Conservation (phyloP, 352 stramenopile genomes). For the Phytophthora crassamura region DNA sequence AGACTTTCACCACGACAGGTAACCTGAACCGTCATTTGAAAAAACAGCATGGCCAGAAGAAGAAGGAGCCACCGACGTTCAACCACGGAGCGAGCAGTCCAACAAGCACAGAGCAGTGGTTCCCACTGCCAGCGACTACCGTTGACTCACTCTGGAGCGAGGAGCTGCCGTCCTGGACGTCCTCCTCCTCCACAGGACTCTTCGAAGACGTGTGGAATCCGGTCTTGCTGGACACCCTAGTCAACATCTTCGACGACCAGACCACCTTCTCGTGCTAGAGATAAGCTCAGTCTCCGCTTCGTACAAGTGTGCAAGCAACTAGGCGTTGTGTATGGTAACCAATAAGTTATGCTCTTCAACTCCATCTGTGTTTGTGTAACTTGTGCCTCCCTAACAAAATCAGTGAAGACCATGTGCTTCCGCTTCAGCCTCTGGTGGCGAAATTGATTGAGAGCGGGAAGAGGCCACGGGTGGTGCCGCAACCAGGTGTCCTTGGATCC, state of each 20-base stretch:
- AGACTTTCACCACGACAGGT: conserved; percentile 58
- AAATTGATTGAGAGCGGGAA: conserved; percentile 20
- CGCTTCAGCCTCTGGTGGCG: conserved; percentile 11
- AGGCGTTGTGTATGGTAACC: neutral
- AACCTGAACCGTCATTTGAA: conserved; percentile 52
- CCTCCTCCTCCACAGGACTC: conserved; percentile 16
- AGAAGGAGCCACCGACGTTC: conserved; percentile 4
- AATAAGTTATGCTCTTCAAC: conserved; percentile 15
- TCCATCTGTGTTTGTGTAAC: conserved; percentile 6
- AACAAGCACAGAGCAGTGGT: conserved; percentile 37
- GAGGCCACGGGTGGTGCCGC: conserved; percentile 3
- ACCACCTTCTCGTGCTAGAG: conserved; percentile 30
- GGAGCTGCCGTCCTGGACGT: conserved; percentile 10
- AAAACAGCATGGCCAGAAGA: conserved; percentile 24
- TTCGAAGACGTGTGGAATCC: conserved; percentile 40
- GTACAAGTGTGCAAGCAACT: no score
- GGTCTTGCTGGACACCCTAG: conserved; percentile 30
- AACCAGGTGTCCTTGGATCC: conserved; percentile 1
- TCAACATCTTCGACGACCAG: conserved; percentile 39
- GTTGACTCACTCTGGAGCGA: conserved; percentile 21
- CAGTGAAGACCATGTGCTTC: conserved; percentile 7
- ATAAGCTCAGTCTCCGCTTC: neutral
- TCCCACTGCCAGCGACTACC: conserved; percentile 9
- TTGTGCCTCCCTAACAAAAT: neutral
- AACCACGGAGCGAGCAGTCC: conserved; percentile 28